Evolutionary conservation across 2,329 filamentous ascomycete genomes (phyloP).

Genomic region (Talaromyces sp.): DNA sequence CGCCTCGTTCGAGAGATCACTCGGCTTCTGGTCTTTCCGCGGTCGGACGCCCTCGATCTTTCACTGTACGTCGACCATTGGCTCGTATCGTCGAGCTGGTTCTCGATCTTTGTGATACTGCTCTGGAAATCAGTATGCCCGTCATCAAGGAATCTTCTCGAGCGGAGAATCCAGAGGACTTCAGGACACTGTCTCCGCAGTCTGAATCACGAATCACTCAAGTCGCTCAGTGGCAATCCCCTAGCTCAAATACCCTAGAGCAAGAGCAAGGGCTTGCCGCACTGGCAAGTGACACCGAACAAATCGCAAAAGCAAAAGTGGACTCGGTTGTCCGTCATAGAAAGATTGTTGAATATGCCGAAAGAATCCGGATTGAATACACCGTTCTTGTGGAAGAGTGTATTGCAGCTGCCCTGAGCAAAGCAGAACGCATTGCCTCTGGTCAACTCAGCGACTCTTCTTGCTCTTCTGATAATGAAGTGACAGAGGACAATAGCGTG

Average conservation of each 20-base stretch:
- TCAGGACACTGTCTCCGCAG: conserved; percentile 91
- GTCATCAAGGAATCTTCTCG: conserved; percentile 79
- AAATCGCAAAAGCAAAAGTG: conserved; percentile 81
- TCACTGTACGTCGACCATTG: conserved; percentile 85
- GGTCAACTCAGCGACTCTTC: conserved; percentile 81
- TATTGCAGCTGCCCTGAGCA: conserved; percentile 86
- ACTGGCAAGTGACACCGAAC: conserved; percentile 88
- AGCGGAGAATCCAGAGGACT: conserved; percentile 66
- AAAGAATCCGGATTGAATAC: conserved; percentile 93
- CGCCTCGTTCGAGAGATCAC: conserved; percentile 68
- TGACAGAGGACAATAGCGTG: conserved; percentile 41
- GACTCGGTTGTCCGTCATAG: conserved; percentile 91
- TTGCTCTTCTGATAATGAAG: conserved; percentile 61
- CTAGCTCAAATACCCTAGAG: conserved; percentile 85
- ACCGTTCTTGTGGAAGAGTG: conserved; percentile 92
- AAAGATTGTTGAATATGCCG: conserved; percentile 91
- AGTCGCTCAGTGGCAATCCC: conserved; percentile 94
- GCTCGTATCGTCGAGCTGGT: conserved; percentile 93
- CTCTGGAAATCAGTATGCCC: conserved; percentile 90
- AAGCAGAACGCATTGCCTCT: conserved; percentile 83
- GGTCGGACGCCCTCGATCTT: conserved; percentile 79
- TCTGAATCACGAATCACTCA: conserved; percentile 94
- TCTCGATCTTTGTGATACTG: conserved; percentile 92
- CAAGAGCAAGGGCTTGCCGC: conserved; percentile 88
- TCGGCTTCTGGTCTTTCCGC: conserved; percentile 66